A percentile compares a stretch with the other conserved stretches of the same genome.
phyloP scores from a whole-genome alignment of 202 grass and related monocot species.

The Sporobolus alterniflorus region DNA sequence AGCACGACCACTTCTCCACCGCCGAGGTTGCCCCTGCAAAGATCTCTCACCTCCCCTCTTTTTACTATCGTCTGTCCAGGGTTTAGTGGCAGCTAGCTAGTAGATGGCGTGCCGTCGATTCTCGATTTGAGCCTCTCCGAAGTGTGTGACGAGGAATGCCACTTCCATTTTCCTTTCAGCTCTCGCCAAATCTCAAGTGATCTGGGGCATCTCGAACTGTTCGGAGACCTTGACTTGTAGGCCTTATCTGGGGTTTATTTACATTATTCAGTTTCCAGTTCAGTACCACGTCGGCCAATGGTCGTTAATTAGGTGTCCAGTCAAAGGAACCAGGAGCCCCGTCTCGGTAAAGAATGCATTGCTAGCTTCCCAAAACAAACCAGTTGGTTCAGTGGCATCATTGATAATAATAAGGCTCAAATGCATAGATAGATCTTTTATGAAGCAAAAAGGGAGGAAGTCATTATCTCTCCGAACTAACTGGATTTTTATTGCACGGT shows the following conservation, averaged over 20 bases:
- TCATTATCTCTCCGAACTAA: background rate
- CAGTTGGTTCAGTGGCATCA: background rate
- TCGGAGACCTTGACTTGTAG: constrained; percentile 36
- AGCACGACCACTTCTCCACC: constrained; percentile 77
- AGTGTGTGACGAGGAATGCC: background rate
- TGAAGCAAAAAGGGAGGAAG: background rate
- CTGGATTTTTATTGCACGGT: background rate
- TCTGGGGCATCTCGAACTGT: constrained; percentile 28
- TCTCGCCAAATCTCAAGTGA: constrained; percentile 15
- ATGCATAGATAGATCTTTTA: background rate
- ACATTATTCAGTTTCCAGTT: constrained; percentile 33
- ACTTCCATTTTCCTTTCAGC: background rate
- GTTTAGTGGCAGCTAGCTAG: background rate
- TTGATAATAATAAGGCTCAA: constrained; percentile 16
- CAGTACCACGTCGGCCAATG: constrained; percentile 33
- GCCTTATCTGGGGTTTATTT: constrained; percentile 54
- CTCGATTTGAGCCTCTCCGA: constrained; percentile 3
- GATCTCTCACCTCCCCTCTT: background rate
- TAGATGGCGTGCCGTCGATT: background rate
- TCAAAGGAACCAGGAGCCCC: constrained; percentile 16
- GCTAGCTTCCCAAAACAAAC: constrained; percentile 9
- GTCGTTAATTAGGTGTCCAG: constrained; percentile 3
- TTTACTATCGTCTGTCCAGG: background rate
- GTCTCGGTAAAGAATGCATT: constrained; percentile 3
- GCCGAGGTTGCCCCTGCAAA: background rate